These are phyloP conservation scores for Botryotinia convoluta DNA, from an alignment of 2,329 filamentous ascomycete genomes.

Conservation along the genomic window DNA sequence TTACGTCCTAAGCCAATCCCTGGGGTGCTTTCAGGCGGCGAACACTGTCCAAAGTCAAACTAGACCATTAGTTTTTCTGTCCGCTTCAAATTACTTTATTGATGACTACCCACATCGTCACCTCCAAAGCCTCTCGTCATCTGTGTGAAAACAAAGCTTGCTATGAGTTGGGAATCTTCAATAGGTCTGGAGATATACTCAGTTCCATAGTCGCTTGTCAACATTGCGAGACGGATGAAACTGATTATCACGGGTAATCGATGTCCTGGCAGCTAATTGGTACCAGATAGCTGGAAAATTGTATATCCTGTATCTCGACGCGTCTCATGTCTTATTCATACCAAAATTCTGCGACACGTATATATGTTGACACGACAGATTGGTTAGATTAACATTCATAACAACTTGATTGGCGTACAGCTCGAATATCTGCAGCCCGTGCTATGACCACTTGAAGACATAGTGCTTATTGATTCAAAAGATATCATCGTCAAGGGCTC, in stretches of 20 bases:
- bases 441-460: not conserved
- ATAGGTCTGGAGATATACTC: not conserved
- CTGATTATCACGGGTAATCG: not conserved
- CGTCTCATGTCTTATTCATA: not conserved
- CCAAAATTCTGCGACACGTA: not conserved
- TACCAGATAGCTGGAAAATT: not conserved
- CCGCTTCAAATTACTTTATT: too few species aligned
- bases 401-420: not conserved
- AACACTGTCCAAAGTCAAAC: not conserved
- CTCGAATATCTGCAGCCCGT: not conserved
- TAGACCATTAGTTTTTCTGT: not conserved
- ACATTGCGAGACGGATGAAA: not conserved
- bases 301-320: not conserved
- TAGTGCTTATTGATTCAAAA: not conserved
- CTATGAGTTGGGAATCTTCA: not conserved
- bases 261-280: not conserved
- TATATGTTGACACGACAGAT: not conserved
- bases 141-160: not conserved
- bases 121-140: too few species aligned
- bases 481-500: not conserved
- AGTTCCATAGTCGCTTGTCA: not conserved
- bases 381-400: not conserved
- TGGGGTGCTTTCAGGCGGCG: not conserved
- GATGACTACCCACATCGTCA: too few species aligned
- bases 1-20: not conserved